Conservation (phyloP, 805 yeast genomes). For the Candida namnaoensis region DNA sequence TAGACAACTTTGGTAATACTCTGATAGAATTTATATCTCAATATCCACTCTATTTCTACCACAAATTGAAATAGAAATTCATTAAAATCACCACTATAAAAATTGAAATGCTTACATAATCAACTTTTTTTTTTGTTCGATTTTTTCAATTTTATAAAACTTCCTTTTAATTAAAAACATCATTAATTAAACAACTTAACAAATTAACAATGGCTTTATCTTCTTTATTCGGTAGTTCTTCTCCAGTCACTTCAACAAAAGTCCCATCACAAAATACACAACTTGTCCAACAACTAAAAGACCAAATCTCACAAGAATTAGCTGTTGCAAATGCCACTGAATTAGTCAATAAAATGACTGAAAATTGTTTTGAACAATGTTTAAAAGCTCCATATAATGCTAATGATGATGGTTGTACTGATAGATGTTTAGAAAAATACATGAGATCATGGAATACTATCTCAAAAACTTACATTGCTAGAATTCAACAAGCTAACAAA, state of each 20-base stretch:
- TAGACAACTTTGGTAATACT: no score
- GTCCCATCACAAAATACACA: slow-evolving; percentile 23
- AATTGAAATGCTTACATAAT: no score
- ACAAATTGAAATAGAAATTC: no score
- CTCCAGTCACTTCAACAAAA: slow-evolving; percentile 16
- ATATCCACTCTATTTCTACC: no score
- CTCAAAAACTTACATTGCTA: slow-evolving; percentile 64
- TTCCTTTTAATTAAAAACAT: no score
- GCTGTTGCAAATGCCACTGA: slow-evolving; percentile 91
- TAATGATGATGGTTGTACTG: slow-evolving; percentile 59
- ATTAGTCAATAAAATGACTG: slow-evolving; percentile 75
- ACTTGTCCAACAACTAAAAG: slow-evolving; percentile 55
- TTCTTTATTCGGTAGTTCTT: slow-evolving; percentile 18
- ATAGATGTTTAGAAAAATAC: slow-evolving; percentile 76
- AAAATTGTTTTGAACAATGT: slow-evolving; percentile 81
- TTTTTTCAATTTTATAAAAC: no score
- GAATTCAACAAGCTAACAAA: slow-evolving; percentile 50
- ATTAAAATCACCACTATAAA: no score
- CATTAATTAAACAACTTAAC: no score
- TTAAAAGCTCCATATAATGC: slow-evolving; percentile 49
- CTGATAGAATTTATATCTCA: no score
- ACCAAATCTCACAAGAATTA: slow-evolving; percentile 69
- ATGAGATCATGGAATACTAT: slow-evolving; percentile 88
- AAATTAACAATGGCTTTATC: slow-evolving; percentile 15
- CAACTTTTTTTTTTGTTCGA: no score